Evolutionary conservation across 768 basidiomycete species (phyloP).

Genomic region (Suillus sp.): DNA sequence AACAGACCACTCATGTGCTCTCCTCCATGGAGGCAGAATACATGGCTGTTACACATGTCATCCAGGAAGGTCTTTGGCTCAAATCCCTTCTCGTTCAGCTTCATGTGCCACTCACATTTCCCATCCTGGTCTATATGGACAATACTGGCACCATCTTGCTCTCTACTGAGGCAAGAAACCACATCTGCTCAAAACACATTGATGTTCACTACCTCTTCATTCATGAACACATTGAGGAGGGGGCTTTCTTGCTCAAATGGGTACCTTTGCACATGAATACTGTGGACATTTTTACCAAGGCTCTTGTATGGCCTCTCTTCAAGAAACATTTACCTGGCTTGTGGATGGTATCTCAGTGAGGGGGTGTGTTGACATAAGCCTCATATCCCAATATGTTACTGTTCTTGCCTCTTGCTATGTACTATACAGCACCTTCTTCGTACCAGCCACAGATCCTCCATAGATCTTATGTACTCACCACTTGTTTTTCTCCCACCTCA

Average conservation of each 20-base stretch:
- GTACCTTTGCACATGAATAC: not conserved
- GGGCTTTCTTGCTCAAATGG: not conserved
- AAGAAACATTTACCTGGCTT: no score
- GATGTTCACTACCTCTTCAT: not conserved
- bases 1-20: conserved; percentile 20
- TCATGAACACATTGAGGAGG: not conserved
- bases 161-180: not conserved
- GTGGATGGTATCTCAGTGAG: no score
- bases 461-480: no score
- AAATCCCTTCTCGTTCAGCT: not conserved
- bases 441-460: no score
- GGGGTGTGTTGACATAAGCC: no score
- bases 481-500: no score
- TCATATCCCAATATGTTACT: no score
- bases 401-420: no score
- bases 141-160: not conserved
- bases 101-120: not conserved
- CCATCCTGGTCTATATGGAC: not conserved
- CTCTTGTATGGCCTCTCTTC: not conserved
- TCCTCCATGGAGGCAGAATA: conserved; percentile 33
- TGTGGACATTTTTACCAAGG: not conserved
- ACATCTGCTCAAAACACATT: not conserved
- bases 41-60: conserved; percentile 14
- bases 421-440: no score
- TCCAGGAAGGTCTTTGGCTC: conserved; percentile 3